Evolutionary conservation across 2,329 filamentous ascomycete species (phyloP).

Genomic region (Cordyceps cicadae): DNA sequence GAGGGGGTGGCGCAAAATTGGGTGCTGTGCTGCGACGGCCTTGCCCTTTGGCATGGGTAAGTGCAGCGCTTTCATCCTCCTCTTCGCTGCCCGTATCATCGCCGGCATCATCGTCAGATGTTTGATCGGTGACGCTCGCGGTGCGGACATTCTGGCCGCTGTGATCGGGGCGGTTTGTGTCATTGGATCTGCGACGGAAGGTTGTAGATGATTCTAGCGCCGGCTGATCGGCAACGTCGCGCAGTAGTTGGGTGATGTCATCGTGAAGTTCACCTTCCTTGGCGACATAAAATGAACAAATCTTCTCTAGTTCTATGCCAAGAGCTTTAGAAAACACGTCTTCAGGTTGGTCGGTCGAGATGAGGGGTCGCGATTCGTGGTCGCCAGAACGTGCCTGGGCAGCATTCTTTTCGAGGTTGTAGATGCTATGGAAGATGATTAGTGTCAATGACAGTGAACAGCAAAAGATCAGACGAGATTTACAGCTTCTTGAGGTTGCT

Average conservation of each 20-base stretch:
- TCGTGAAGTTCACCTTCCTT: slow-evolving; percentile 84
- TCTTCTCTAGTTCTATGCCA: slow-evolving; percentile 87
- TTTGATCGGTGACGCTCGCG: slow-evolving; percentile 33
- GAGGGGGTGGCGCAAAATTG: slow-evolving; percentile 31
- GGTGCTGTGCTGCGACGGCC: slow-evolving; percentile 28
- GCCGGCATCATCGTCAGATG: slow-evolving; percentile 47
- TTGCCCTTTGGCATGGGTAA: slow-evolving; percentile 37
- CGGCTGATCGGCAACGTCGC: slow-evolving; percentile 62
- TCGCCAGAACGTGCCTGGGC: slow-evolving; percentile 59
- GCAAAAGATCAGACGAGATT: slow-evolving; percentile 23
- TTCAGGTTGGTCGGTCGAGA: slow-evolving; percentile 68
- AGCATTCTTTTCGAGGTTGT: slow-evolving; percentile 80
- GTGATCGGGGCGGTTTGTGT: slow-evolving; percentile 16
- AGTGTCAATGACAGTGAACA: neutral
- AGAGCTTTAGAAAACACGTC: slow-evolving; percentile 72
- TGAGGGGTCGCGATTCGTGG: slow-evolving; percentile 76
- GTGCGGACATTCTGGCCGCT: slow-evolving; percentile 18
- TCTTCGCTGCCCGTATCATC: slow-evolving; percentile 61
- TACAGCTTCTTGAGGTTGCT: slow-evolving; percentile 98
- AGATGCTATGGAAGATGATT: slow-evolving; percentile 56
- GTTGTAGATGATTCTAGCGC: slow-evolving; percentile 35
- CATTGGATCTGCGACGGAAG: slow-evolving; percentile 25
- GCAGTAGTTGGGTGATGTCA: slow-evolving; percentile 69
- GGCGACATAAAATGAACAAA: slow-evolving; percentile 78
- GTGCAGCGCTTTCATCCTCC: slow-evolving; percentile 49